These are phyloP conservation scores for Metschnikowia orientalis DNA, from an alignment of 805 yeast genomes.

Conservation along the genomic window DNA sequence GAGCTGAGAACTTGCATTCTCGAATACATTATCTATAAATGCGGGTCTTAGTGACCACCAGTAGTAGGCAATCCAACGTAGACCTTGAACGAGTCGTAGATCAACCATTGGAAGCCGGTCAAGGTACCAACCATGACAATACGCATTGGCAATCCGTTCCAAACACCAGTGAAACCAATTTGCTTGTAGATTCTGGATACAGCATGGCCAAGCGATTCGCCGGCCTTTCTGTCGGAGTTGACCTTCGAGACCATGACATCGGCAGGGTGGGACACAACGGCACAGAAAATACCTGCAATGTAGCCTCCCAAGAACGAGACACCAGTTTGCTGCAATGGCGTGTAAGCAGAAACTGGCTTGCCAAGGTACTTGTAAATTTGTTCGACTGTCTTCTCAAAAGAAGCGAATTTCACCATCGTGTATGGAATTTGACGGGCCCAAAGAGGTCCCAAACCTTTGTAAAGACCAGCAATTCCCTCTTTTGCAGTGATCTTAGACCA, in stretches of 20 bases:
- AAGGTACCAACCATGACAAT: conserved; percentile 96
- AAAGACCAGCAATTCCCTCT: conserved; percentile 72
- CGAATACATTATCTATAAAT: conserved; percentile 1
- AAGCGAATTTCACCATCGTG: conserved; percentile 95
- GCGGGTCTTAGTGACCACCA: conserved; percentile 45
- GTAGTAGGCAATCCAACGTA: conserved; percentile 92
- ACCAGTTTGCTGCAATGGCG: conserved; percentile 79
- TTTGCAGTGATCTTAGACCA: conserved; percentile 57
- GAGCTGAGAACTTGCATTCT: conserved; percentile 30
- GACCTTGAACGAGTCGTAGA: conserved; percentile 96
- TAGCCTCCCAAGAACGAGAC: conserved; percentile 95
- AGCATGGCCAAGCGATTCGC: conserved; percentile 65
- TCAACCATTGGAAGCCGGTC: conserved; percentile 95
- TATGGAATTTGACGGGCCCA: conserved; percentile 99
- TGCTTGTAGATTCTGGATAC: conserved; percentile 67
- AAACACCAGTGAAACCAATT: conserved; percentile 86
- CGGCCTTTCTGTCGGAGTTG: conserved; percentile 62
- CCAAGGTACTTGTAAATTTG: conserved; percentile 71
- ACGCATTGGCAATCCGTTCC: conserved; percentile 95
- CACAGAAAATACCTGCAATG: conserved; percentile 96
- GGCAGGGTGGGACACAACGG: conserved; percentile 96
- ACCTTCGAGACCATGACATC: conserved; percentile 96
- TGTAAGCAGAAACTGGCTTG: conserved; percentile 65
- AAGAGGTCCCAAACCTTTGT: conserved; percentile 85
- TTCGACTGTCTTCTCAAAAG: conserved; percentile 89